Conservation (phyloP, 2,329 filamentous ascomycete species). For the Hypoxylon sp. region DNA sequence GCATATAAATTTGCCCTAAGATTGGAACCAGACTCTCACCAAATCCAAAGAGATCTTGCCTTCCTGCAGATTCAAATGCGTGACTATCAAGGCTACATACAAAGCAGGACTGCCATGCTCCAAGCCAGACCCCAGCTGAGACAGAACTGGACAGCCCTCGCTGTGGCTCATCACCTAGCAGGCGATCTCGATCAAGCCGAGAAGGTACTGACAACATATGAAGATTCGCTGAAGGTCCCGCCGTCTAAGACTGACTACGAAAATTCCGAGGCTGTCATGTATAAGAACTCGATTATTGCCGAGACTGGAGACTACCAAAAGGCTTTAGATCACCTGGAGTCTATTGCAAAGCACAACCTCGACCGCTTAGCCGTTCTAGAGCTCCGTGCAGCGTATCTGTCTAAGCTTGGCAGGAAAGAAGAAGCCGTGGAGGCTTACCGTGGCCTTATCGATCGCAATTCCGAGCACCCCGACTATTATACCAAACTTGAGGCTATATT, state of each 20-base stretch:
- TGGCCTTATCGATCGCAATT: conserved; percentile 84
- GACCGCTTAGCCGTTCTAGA: conserved; percentile 90
- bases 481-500: conserved; percentile 78
- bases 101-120: conserved; percentile 89
- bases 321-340: conserved; percentile 87
- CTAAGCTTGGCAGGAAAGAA: conserved; percentile 78
- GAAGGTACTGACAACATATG: conserved; percentile 89
- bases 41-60: conserved; percentile 94
- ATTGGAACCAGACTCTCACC: conserved; percentile 91
- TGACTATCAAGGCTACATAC: conserved; percentile 92
- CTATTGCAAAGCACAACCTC: conserved; percentile 79
- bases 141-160: conserved; percentile 98
- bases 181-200: conserved; percentile 89
- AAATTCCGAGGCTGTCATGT: conserved; percentile 92
- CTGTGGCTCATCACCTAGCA: conserved; percentile 90
- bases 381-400: conserved; percentile 83
- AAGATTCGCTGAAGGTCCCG: conserved; percentile 87
- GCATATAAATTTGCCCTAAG: conserved; percentile 96
- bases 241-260: conserved; percentile 85
- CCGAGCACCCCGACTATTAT: conserved; percentile 90
- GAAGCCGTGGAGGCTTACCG: conserved; percentile 87
- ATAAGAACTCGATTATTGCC: conserved; percentile 95
- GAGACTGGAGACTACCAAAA: conserved; percentile 86
- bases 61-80: conserved; percentile 96
- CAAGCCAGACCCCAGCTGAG: conserved; percentile 83